Evolutionary conservation across 768 basidiomycete species (phyloP), one percentile per base, ranked within the genome.

Genomic region (Tylopilus felleus): DNA sequence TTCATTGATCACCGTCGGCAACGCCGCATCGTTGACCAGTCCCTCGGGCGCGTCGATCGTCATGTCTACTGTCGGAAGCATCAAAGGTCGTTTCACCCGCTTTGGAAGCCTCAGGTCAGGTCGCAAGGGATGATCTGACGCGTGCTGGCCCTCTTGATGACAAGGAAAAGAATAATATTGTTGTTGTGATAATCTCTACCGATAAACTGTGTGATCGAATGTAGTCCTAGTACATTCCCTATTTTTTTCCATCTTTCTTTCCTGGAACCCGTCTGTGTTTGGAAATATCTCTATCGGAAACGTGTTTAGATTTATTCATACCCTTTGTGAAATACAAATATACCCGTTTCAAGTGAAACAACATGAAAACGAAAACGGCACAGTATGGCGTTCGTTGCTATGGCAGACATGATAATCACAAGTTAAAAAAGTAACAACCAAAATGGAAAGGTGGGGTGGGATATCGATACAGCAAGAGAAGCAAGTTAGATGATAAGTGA

Each of bases 1-100:
- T 59, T 92, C 90, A 10, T 79, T 88, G 67, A 83, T 90, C 51
- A 88, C 89, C 55, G 83, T 88, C 13, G 83, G 79, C 8, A 82
- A 82, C 53, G 75, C 73, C 6, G 61, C 64, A 4, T 71, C 72
- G 8, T 62, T 63, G 40, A 60, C 58, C 5, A 60, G 54, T 61
- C 77, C 62, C 10, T 71, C 85, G 5, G 80, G 79, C 3, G 79
- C 80, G 13, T 88, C 87, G 12, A 75, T 83, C 14, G 78, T 80
- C 55, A 77, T 79, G 19, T 87, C 88, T 3, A 83, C 83, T 39
- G 77, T 85, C 56, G 84, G 85, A 13, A 79, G 79, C 47, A 83
- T 90, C 45, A 85, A 81, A 65, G 88, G 84, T 1, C 82, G 89
- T 13, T 81, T 90, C 61, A 88, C 87, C 36, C 80, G 86, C 43